A percentile compares a stretch with the other conserved stretches of the same genome.
Evolutionary conservation across 139 green algal genomes (phyloP).

Genomic region (Tetradesmus obliquus): DNA sequence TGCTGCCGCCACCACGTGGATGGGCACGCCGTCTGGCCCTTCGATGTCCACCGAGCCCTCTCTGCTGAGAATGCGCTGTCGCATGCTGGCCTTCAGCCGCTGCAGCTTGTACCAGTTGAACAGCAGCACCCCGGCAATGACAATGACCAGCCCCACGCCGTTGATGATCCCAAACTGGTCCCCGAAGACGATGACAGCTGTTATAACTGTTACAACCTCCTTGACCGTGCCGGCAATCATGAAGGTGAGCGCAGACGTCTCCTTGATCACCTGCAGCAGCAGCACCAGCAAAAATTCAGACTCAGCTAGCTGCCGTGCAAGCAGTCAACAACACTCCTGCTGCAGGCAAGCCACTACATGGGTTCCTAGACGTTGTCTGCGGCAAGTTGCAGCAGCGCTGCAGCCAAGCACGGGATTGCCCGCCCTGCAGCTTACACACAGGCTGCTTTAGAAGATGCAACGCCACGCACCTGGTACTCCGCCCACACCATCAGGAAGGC

Average conservation of each 20-base stretch:
- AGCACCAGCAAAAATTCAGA: neutral
- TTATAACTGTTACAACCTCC: conserved; percentile 81
- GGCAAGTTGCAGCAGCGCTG: neutral
- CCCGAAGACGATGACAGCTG: conserved; percentile 41
- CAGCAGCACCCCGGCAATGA: conserved; percentile 86
- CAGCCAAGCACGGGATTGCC: neutral
- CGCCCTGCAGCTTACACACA: neutral
- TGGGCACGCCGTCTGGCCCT: neutral
- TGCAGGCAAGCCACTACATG: neutral
- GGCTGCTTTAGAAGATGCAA: neutral
- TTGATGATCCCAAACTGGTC: conserved; percentile 87
- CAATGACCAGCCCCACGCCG: conserved; percentile 80
- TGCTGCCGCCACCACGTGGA: neutral
- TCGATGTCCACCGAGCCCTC: neutral
- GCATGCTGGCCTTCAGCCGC: conserved; percentile 47
- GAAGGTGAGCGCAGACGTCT: conserved; percentile 93
- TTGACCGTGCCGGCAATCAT: conserved; percentile 95
- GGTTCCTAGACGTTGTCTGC: neutral
- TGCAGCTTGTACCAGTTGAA: conserved; percentile 89
- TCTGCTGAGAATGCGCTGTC: conserved; percentile 1
- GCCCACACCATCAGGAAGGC: conserved; percentile 91
- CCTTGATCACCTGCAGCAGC: conserved; percentile 76
- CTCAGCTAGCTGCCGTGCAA: too few relatives aligned
- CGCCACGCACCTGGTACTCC: conserved; percentile 67
- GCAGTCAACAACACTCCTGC: too few relatives aligned